Percentiles rank a stretch among this genome's conserved stretches.
These are phyloP conservation scores for Luvunga scandens DNA, from an alignment of 345 rosid genomes.

Conservation along the genomic window DNA sequence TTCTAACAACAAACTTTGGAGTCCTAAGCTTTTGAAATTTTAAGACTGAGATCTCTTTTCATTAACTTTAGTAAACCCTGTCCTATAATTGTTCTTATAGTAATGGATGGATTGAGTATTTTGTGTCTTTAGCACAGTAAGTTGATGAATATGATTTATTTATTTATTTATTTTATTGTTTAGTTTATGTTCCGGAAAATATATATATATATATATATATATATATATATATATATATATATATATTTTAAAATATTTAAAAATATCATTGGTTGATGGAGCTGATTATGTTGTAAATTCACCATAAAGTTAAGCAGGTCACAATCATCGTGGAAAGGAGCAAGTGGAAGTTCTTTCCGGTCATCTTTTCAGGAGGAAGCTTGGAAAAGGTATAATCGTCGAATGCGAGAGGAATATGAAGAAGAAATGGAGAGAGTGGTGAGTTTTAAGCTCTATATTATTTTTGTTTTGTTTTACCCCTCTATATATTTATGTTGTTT, in stretches of 20 bases:
- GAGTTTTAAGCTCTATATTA: constrained; percentile 26
- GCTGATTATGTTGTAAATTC: constrained; percentile 30
- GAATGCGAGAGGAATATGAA: constrained; percentile 95
- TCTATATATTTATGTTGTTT: not conserved
- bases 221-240: too few relatives aligned
- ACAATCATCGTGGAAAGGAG: constrained; percentile 49
- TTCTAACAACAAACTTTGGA: not conserved
- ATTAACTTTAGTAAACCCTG: not conserved
- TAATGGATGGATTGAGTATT: not conserved
- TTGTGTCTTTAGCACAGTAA: not conserved
- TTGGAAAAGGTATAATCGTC: constrained; percentile 78
- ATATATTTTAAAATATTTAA: too few relatives aligned
- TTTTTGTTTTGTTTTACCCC: not conserved
- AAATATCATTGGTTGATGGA: not conserved
- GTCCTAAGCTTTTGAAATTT: not conserved
- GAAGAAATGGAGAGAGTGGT: constrained; percentile 99
- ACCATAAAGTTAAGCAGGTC: constrained; percentile 58
- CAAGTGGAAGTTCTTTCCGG: constrained; percentile 58
- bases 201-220: too few relatives aligned
- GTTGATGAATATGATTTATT: not conserved
- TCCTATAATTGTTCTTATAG: not conserved
- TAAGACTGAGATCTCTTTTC: not conserved
- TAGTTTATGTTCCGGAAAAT: not conserved
- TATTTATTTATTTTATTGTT: not conserved
- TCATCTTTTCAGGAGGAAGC: constrained; percentile 81